Evolutionary conservation across 805 yeast species (phyloP).

Genomic region (Nakazawaea peltata): DNA sequence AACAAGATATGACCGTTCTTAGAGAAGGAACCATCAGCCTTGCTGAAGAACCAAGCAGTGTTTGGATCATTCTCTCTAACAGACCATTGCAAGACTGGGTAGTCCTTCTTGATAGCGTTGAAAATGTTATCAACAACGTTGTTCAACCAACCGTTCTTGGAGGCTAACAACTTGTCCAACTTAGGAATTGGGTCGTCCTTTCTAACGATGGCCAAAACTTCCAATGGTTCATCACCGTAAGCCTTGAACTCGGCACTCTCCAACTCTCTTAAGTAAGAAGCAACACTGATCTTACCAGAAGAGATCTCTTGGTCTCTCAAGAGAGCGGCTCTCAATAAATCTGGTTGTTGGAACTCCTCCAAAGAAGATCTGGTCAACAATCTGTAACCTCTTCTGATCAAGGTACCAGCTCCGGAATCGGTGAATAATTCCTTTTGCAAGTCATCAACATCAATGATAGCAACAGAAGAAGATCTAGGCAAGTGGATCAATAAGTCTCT

Average conservation of each 20-base stretch:
- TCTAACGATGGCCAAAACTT: slow-evolving; percentile 82
- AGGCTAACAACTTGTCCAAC: slow-evolving; percentile 78
- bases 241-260: slow-evolving; percentile 59
- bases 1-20: slow-evolving; percentile 84
- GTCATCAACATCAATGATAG: slow-evolving; percentile 91
- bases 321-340: slow-evolving; percentile 67
- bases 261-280: slow-evolving; percentile 70
- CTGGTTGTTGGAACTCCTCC: slow-evolving; percentile 65
- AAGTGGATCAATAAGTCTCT: slow-evolving; percentile 87
- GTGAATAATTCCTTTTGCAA: slow-evolving; percentile 96
- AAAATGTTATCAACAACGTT: slow-evolving; percentile 94
- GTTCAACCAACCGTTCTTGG: slow-evolving; percentile 93
- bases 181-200: slow-evolving; percentile 45
- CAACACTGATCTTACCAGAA: slow-evolving; percentile 65
- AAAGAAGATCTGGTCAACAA: slow-evolving; percentile 64
- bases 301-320: slow-evolving; percentile 69
- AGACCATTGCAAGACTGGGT: slow-evolving; percentile 72
- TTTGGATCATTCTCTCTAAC: slow-evolving; percentile 87
- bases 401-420: slow-evolving; percentile 98
- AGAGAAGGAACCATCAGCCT: slow-evolving; percentile 89
- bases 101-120: slow-evolving; percentile 71
- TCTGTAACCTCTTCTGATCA: slow-evolving; percentile 95
- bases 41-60: slow-evolving; percentile 84
- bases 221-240: slow-evolving; percentile 93
- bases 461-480: slow-evolving; percentile 97